Evolutionary conservation across 2,329 filamentous ascomycete species (phyloP), one percentile per base, ranked within the genome.

Genomic region (Keithomyces neogunnii): DNA sequence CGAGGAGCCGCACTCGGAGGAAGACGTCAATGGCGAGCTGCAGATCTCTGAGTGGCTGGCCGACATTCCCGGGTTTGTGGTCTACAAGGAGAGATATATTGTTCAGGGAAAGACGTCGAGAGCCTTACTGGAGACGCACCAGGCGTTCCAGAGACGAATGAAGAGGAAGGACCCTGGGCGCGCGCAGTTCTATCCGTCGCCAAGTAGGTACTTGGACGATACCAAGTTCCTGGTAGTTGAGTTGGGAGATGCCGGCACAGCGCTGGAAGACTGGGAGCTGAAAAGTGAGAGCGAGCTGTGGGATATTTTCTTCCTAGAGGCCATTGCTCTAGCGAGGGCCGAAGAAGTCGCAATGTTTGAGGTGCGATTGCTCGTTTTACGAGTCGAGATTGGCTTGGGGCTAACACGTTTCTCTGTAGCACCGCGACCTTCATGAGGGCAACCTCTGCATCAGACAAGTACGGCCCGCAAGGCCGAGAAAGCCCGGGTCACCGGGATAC

Each of bases 391-490:
- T 4, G 8, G 42, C 19, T 38, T 26, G n/a, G 31, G 39, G 11
- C 60, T 61, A 51, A 61, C 50, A 6, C 13, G 3, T 6, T 32
- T 19, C 19, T 19, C 19, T 3, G 5, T 54, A 83, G 79, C 82
- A 85, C 58, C 78, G 82, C 5, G 82, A 85, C 58, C 69, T 85
- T 3, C 82, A 85, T 57, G 81, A 85, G 56, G 81, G 81, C 4
- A 85, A 85, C 56, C 64, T 85, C 13, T 85, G 82, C 55, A 72
- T 85, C 46, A 72, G 74, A 3, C 73, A 71, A 49, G 65, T 69
- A 1, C 61, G 67, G 3, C 58, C 69, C 3, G 59, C 71, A 0
- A 60, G 60, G 7, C 58, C 66, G 2, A 64, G 63, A 35, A 62
- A 63, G 3, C 56, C 64, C 43, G 59, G 59, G 11, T 61, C 65